phyloP scores from a whole-genome alignment of 2,329 filamentous ascomycete species.

The Beauveria asiatica region DNA sequence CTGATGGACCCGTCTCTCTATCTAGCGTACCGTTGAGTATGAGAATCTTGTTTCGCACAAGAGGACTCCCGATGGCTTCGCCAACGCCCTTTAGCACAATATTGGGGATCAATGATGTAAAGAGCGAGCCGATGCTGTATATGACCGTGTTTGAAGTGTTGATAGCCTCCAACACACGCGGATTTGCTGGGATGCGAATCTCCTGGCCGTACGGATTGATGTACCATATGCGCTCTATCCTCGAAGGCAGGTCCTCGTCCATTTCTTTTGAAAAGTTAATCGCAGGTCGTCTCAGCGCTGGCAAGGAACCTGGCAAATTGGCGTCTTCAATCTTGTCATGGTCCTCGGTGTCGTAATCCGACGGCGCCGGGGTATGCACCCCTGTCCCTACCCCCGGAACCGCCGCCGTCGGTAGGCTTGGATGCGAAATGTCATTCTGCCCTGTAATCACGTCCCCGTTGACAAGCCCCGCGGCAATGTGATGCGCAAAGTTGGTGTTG shows the following conservation, averaged over 20 bases:
- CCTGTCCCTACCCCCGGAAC: conserved; percentile 21
- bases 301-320: conserved; percentile 72
- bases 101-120: conserved; percentile 80
- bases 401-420: conserved; percentile 52
- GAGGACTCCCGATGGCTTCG: conserved; percentile 38
- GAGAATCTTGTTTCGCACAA: conserved; percentile 61
- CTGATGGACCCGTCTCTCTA: conserved; percentile 71
- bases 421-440: conserved; percentile 88
- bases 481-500: conserved; percentile 91
- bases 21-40: conserved; percentile 80
- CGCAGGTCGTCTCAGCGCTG: conserved; percentile 69
- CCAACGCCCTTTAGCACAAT: conserved; percentile 70
- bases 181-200: conserved; percentile 76
- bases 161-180: conserved; percentile 65
- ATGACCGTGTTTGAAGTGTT: conserved; percentile 59
- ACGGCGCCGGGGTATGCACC: conserved; percentile 21
- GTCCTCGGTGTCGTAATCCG: conserved; percentile 39
- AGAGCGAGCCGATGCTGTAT: conserved; percentile 90
- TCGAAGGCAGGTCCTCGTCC: conserved; percentile 65
- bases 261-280: conserved; percentile 72
- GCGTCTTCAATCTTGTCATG: conserved; percentile 69
- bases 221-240: conserved; percentile 85
- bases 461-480: conserved; percentile 75
- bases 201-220: conserved; percentile 99
- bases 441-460: conserved; percentile 76